phyloP scores from a whole-genome alignment of 2,329 filamentous ascomycete species.

The Lachnellula suecica region DNA sequence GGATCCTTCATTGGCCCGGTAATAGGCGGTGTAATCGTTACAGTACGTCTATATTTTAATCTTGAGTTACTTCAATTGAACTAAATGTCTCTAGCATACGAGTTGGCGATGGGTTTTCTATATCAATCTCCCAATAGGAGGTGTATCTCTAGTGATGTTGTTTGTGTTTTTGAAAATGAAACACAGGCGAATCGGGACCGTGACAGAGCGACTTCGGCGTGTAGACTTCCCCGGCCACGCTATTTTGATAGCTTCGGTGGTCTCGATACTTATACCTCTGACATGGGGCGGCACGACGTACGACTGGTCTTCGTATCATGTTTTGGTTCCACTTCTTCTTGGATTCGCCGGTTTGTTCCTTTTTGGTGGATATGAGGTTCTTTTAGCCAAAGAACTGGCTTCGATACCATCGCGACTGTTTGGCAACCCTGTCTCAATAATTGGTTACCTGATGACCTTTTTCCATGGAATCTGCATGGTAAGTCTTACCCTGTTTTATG shows the following conservation, averaged over 20 bases:
- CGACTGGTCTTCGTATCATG: constrained; percentile 6
- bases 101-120: constrained; percentile 46
- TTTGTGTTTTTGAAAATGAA: constrained; percentile 6
- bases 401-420: not conserved
- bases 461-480: constrained; percentile 28
- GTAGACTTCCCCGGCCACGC: constrained; percentile 46
- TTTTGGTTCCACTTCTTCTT: constrained; percentile 35
- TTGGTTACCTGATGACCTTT: not conserved
- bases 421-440: not conserved
- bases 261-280: constrained; percentile 41
- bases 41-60: too few relatives aligned
- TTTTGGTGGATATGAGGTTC: not conserved
- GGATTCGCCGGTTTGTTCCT: constrained; percentile 22
- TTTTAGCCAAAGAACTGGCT: not conserved
- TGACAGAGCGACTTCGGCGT: constrained; percentile 33
- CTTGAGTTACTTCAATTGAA: too few relatives aligned
- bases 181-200: constrained; percentile 5
- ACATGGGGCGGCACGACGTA: constrained; percentile 1
- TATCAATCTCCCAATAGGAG: constrained; percentile 44
- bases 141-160: constrained; percentile 4
- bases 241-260: constrained; percentile 39
- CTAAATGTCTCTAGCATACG: too few relatives aligned
- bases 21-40: too few relatives aligned
- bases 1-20: too few relatives aligned
- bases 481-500: constrained; percentile 25